phyloP scores from a whole-genome alignment of 176 grass and related monocot species.

The Ensete glaucum region DNA sequence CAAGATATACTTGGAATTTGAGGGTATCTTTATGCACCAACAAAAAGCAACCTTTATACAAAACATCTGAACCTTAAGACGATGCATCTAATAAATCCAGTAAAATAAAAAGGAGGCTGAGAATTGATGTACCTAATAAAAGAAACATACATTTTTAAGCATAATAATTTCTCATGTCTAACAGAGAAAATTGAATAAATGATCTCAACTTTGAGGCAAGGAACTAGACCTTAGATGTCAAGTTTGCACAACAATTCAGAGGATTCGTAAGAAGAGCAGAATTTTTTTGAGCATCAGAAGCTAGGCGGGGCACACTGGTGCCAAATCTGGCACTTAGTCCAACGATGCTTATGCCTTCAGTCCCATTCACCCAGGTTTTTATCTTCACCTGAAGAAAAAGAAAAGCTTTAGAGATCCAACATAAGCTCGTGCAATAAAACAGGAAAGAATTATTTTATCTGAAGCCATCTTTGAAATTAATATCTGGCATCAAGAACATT shows the following conservation, averaged over 20 bases:
- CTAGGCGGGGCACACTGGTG: conserved; percentile 33
- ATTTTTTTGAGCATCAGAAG: conserved; percentile 42
- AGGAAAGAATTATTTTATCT: not conserved
- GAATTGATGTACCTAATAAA: too few species aligned
- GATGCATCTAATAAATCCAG: not conserved
- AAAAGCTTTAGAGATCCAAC: conserved; percentile 5
- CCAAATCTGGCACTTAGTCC: conserved; percentile 88
- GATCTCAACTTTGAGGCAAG: not conserved
- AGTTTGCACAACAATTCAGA: conserved; percentile 65
- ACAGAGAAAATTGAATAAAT: not conserved
- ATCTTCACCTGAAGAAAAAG: conserved; percentile 73
- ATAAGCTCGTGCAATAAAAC: not conserved
- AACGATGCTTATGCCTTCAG: conserved; percentile 41
- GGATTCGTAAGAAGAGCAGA: conserved; percentile 59
- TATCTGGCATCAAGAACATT: too few species aligned
- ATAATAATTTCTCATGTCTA: too few species aligned
- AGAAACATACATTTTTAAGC: too few species aligned
- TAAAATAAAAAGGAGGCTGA: too few species aligned
- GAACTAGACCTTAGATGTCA: conserved; percentile 46
- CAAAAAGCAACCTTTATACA: too few species aligned
- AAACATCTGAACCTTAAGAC: too few species aligned
- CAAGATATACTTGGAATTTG: not conserved
- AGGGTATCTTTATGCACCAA: too few species aligned
- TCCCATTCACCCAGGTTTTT: conserved; percentile 77
- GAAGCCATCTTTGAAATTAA: too few species aligned